Percentiles rank a stretch among this genome's conserved stretches.
Conservation (phyloP, 176 grass and related monocot genomes). For the Themeda triandra region DNA sequence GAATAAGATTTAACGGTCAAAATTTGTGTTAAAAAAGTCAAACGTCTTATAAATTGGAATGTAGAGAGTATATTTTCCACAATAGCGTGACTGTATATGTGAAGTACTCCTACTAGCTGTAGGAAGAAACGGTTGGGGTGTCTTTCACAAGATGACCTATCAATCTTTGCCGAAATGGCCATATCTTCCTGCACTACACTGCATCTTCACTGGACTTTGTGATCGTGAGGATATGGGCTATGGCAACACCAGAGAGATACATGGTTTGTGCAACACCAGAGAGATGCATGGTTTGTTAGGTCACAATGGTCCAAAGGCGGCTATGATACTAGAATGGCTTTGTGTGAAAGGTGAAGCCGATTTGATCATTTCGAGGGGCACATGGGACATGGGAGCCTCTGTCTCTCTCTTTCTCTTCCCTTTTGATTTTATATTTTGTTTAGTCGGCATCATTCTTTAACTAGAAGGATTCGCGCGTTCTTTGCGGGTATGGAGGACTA, state of each 20-base stretch:
- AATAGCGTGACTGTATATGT: too few species aligned
- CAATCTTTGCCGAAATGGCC: background rate
- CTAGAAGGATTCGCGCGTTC: too few species aligned
- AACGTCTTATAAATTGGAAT: too few species aligned
- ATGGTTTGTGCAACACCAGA: too few species aligned
- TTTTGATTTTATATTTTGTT: background rate
- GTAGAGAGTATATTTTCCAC: too few species aligned
- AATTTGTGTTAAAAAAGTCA: too few species aligned
- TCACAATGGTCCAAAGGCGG: slow-evolving; percentile 8
- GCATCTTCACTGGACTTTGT: background rate
- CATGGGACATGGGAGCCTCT: background rate
- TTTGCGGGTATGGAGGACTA: too few species aligned
- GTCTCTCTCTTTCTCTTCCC: too few species aligned
- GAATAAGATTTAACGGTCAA: too few species aligned
- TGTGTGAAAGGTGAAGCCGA: slow-evolving; percentile 17
- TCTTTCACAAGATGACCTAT: slow-evolving; percentile 20
- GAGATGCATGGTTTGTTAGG: too few species aligned
- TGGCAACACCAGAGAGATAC: background rate
- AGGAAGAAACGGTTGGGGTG: slow-evolving; percentile 19
- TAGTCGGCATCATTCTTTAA: background rate
- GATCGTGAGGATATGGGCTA: background rate
- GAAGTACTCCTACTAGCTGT: too few species aligned
- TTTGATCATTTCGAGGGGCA: slow-evolving; percentile 8
- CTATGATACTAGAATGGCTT: slow-evolving; percentile 26
- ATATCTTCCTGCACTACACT: background rate